phyloP scores from a whole-genome alignment of 352 stramenopile genomes.

The Phytophthora kernoviae region DNA sequence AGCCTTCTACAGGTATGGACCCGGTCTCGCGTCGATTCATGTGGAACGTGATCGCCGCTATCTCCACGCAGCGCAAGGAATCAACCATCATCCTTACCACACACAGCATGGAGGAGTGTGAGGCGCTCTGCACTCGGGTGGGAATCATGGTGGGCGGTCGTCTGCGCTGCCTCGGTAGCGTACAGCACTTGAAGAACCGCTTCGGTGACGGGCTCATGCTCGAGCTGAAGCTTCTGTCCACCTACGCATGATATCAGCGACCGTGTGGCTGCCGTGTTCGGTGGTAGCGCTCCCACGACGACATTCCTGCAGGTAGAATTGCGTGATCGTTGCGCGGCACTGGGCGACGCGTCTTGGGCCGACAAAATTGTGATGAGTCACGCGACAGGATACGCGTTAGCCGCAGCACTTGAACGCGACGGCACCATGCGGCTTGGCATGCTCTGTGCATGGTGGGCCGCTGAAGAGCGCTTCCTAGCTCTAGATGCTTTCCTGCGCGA shows the following conservation, averaged over 20 bases:
- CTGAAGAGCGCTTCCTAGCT: slow-evolving; percentile 57
- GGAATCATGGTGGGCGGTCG: slow-evolving; percentile 92
- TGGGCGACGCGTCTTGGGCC: slow-evolving; percentile 51
- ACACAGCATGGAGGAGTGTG: slow-evolving; percentile 97
- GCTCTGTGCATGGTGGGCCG: slow-evolving; percentile 68
- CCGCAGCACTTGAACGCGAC: slow-evolving; percentile 57
- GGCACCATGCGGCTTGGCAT: slow-evolving; percentile 40
- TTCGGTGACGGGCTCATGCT: slow-evolving; percentile 96
- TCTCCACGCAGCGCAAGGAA: slow-evolving; percentile 70
- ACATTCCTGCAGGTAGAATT: slow-evolving; percentile 44
- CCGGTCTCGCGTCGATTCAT: slow-evolving; percentile 94
- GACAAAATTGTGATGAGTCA: slow-evolving; percentile 57
- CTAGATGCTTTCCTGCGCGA: slow-evolving; percentile 47
- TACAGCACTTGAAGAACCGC: slow-evolving; percentile 95
- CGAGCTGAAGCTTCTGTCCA: slow-evolving; percentile 67
- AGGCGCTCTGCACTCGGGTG: slow-evolving; percentile 94
- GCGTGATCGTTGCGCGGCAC: slow-evolving; percentile 42
- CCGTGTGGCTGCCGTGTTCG: slow-evolving; percentile 40
- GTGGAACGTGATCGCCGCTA: slow-evolving; percentile 93
- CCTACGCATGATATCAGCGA: slow-evolving; percentile 38
- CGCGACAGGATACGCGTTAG: slow-evolving; percentile 68
- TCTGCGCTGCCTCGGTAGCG: slow-evolving; percentile 80
- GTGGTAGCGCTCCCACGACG: slow-evolving; percentile 23
- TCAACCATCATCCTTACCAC: slow-evolving; percentile 93
- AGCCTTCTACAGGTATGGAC: slow-evolving; percentile 95